A percentile compares a stretch with the other conserved stretches of the same genome.
Evolutionary conservation across 495 filamentous ascomycete genomes (phyloP).

Genomic region (Penicillium bialowiezense): DNA sequence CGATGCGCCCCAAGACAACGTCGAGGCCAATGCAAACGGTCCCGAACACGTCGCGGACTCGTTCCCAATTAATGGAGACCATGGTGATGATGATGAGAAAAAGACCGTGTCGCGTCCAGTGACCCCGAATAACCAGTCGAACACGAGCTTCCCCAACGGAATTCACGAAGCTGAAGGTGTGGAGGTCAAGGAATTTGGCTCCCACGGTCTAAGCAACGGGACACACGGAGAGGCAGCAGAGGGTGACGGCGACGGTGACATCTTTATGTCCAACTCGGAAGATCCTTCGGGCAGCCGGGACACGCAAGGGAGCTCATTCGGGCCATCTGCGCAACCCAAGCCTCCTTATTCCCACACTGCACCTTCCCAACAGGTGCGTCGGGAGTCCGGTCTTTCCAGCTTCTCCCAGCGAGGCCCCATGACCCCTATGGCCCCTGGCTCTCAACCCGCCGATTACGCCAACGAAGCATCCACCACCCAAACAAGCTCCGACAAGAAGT

Average conservation of each 20-base stretch:
- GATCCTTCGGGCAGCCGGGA: constrained; percentile 38
- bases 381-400: constrained; percentile 46
- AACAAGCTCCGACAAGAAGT: constrained; percentile 78
- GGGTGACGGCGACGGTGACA: constrained; percentile 59
- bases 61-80: constrained; percentile 36
- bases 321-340: constrained; percentile 50
- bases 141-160: constrained; percentile 52
- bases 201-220: constrained; percentile 62
- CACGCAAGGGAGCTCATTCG: constrained; percentile 49
- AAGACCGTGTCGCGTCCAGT: constrained; percentile 42
- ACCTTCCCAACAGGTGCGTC: constrained; percentile 49
- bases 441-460: constrained; percentile 69
- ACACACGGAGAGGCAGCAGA: constrained; percentile 42
- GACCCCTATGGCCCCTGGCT: constrained; percentile 71
- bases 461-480: constrained; percentile 83
- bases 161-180: constrained; percentile 45
- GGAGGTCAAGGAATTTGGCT: constrained; percentile 41
- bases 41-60: constrained; percentile 60
- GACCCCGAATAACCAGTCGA: constrained; percentile 48
- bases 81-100: constrained; percentile 9
- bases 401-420: constrained; percentile 69
- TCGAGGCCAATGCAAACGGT: constrained; percentile 46
- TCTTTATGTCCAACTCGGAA: constrained; percentile 49
- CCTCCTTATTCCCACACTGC: constrained; percentile 50
- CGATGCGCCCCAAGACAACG: constrained; percentile 45